phyloP scores from a whole-genome alignment of 2,329 filamentous ascomycete genomes.

The Fusarium avenaceum region DNA sequence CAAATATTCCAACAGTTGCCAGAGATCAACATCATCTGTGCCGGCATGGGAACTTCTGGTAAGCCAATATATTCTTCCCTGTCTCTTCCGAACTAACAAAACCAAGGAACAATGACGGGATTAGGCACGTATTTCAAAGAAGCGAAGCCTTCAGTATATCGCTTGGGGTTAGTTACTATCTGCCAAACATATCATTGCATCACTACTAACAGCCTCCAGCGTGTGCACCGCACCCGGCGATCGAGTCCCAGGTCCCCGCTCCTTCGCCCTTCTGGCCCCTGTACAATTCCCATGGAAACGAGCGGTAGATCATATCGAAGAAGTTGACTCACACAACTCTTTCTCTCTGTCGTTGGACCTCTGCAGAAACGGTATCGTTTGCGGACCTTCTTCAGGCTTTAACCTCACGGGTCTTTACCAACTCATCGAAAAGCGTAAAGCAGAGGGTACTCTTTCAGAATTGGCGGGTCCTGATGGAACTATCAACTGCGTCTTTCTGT shows the following conservation, averaged over 20 bases:
- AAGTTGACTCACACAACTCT: slow-evolving; percentile 68
- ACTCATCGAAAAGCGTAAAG: slow-evolving; percentile 64
- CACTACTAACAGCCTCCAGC: slow-evolving; percentile 52
- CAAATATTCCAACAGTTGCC: slow-evolving; percentile 70
- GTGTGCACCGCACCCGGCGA: slow-evolving; percentile 71
- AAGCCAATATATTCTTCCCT: slow-evolving; percentile 49
- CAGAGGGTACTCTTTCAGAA: slow-evolving; percentile 58
- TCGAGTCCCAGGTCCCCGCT: slow-evolving; percentile 70
- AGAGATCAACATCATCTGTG: slow-evolving; percentile 68
- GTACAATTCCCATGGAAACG: slow-evolving; percentile 70
- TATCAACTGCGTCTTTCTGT: slow-evolving; percentile 70
- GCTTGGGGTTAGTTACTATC: slow-evolving; percentile 48
- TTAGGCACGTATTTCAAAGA: slow-evolving; percentile 65
- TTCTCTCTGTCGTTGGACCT: slow-evolving; percentile 67
- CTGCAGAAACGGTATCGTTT: slow-evolving; percentile 69
- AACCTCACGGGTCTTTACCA: slow-evolving; percentile 67
- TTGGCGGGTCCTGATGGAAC: slow-evolving; percentile 61
- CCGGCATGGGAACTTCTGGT: slow-evolving; percentile 70
- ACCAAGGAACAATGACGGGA: slow-evolving; percentile 61
- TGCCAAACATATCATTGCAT: rapidly evolving
- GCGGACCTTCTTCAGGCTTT: slow-evolving; percentile 72
- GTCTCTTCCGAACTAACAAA: not conserved
- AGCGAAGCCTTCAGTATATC: slow-evolving; percentile 61
- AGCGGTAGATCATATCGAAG: slow-evolving; percentile 67
- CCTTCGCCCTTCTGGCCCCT: slow-evolving; percentile 62